Evolutionary conservation across 2,329 filamentous ascomycete species (phyloP), one percentile per base, ranked within the genome.

Genomic region (Claviceps africana): DNA sequence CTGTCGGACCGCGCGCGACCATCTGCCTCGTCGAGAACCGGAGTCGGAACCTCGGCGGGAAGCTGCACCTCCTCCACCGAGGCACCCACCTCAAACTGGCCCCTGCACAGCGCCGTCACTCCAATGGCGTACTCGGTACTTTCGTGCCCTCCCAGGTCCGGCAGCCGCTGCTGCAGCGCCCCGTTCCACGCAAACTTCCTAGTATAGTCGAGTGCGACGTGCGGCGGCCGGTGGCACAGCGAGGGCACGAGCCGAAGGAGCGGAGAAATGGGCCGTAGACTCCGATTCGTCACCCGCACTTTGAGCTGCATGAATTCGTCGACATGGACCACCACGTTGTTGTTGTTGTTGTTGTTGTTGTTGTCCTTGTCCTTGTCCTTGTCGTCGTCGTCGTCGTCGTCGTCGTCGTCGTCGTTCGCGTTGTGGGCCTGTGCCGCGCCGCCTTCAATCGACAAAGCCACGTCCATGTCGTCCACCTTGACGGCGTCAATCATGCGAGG

Each of bases 121-220:
- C 86, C 86, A 4, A 94, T 67, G 1, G 75, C 73, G 22, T 86
- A 72, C 55, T 83, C 77, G 0, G 75, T 72, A n/a, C 68, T 77
- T 45, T 76, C 72, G 4, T 79, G 77, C 0, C 81, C 78, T 6
- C 68, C 66, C 1, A 95, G 64, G 7, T 78, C 62, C 0, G 85
- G 81, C 0, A 95, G 70, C 1, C 79, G 74, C 61, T 83, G 83
- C 68, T 96, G 90, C 53, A 95, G 68, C 31, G 86, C 82, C 1
- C 90, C 90, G 57, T 88, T 91, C 83, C 88, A 93, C 1, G 83
- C 83, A 51, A 95, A 77, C 56, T 88, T 87, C 61, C 87, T 83
- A 43, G 85, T 85, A 52, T 91, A 79, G 64, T 95, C 90, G 17
- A 95, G 77, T 2, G 87, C 85, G 15, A 86, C 74, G 55, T 81